These are phyloP conservation scores for Lycium ferocissimum DNA, from an alignment of 257 asterid species.

Conservation along the genomic window DNA sequence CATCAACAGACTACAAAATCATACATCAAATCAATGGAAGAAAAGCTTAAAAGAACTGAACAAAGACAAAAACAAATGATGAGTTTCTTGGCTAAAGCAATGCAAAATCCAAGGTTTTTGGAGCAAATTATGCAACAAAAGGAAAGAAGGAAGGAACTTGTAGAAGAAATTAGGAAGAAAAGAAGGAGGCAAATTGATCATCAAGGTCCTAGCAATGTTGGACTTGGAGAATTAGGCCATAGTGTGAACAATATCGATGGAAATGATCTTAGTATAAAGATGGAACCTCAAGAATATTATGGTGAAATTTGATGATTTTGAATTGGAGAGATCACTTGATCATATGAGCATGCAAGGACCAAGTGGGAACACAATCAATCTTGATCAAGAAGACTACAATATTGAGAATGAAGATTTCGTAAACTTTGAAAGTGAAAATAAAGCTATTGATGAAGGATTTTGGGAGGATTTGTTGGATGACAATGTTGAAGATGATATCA, in stretches of 20 bases:
- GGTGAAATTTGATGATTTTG: constrained; percentile 34
- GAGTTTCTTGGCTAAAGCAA: constrained; percentile 51
- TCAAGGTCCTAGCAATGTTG: constrained; percentile 24
- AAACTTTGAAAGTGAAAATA: background rate
- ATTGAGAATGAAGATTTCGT: constrained; percentile 26
- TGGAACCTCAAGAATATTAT: constrained; percentile 35
- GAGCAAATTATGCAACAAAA: constrained; percentile 44
- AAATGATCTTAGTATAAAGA: constrained; percentile 28
- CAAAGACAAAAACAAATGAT: constrained; percentile 51
- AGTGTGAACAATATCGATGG: constrained; percentile 10
- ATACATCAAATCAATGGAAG: constrained; percentile 44
- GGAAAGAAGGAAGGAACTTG: constrained; percentile 47
- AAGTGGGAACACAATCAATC: constrained; percentile 24
- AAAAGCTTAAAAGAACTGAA: constrained; percentile 48
- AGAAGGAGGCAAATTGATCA: constrained; percentile 46
- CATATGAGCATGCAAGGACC: constrained; percentile 34
- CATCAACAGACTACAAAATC: constrained; percentile 47
- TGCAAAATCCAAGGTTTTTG: constrained; percentile 41
- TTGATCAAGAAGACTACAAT: constrained; percentile 36
- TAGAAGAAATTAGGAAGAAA: constrained; percentile 43
- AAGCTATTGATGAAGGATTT: constrained; percentile 41
- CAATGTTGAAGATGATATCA: constrained; percentile 33
- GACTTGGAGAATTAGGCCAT: background rate
- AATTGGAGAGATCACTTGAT: constrained; percentile 31
- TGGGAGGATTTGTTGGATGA: constrained; percentile 49